Evolutionary conservation across 345 rosid genomes (phyloP), one percentile per base, ranked within the genome.

Genomic region (Cochlearia excelsa): DNA sequence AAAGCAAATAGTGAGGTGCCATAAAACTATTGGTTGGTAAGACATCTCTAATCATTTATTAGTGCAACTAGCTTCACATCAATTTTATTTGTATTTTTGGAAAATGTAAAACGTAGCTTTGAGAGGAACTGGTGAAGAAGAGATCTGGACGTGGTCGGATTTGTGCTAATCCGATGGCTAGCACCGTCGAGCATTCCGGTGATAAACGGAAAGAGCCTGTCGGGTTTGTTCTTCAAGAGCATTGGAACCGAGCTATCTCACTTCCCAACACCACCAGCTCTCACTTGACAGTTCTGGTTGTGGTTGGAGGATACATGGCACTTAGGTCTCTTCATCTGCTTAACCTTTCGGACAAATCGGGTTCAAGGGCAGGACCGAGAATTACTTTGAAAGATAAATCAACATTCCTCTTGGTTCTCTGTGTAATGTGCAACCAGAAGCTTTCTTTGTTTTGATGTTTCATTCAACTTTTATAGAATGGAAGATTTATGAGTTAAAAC

Each of bases 301-400:
- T 93, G 94, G 95, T 9, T 89, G 84, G 3, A 87, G 84, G 3
- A 87, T 2, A 69, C 84, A 1, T 89, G 99, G 95, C 99, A 93
- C 70, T 3, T 89, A 3, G 95, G 97, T 3, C 59, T 93, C 62
- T 93, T 93, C 78, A 0, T 93, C 43, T 81, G 84, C 75, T 88
- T 93, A 11, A 87, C 99, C 4, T 93, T 16, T 87, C 67, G 99
- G 99, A 46, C 97, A 89, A 74, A 93, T 93, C 68, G 97, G 99
- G 5, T 93, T 93, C 79, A 89, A 89, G 73, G 99, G 95, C 45
- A 89, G 95, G 85, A 75, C 83, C 16, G 99, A 87, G 23, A 80
- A 77, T 33, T 93, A 89, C 83, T 91, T 70, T 65, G 40, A 77
- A 34, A 30, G 2, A 62, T 62, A 28, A 57, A 54, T 26, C 52